Conservation (phyloP, 306 rosid species). For the Prunus salicina region DNA sequence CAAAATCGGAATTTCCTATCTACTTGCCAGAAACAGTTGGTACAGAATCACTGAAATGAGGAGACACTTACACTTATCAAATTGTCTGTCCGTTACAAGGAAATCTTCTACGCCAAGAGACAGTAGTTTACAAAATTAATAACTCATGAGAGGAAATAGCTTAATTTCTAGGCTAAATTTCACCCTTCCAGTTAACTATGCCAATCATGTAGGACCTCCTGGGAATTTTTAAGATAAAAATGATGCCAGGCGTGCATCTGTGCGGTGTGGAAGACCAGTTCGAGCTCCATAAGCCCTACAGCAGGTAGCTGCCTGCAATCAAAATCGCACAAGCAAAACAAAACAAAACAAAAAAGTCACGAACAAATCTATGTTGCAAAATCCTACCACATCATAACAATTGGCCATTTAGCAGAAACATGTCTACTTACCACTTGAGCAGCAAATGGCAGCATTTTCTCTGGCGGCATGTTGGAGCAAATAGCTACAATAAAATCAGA, state of each 20-base stretch:
- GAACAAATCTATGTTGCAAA: slow-evolving; percentile 2
- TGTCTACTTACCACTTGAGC: slow-evolving; percentile 69
- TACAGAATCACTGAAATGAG: too few species aligned
- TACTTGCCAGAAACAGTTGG: too few species aligned
- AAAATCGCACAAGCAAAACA: slow-evolving; percentile 3
- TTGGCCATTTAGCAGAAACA: not conserved
- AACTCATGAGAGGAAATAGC: not conserved
- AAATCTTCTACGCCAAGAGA: not conserved
- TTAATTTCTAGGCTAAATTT: not conserved
- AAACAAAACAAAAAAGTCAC: not conserved
- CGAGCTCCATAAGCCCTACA: slow-evolving; percentile 92
- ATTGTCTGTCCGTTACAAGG: too few species aligned
- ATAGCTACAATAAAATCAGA: slow-evolving; percentile 52
- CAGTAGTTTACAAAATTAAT: not conserved
- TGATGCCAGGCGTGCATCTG: slow-evolving; percentile 64
- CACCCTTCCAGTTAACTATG: not conserved
- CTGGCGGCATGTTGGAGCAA: slow-evolving; percentile 74
- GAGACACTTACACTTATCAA: too few species aligned
- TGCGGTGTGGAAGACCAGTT: slow-evolving; percentile 65
- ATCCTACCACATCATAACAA: not conserved
- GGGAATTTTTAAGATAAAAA: slow-evolving; percentile 29
- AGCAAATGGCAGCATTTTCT: slow-evolving; percentile 86
- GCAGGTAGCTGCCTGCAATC: slow-evolving; percentile 72
- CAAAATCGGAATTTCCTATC: too few species aligned
- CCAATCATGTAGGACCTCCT: not conserved